These are phyloP conservation scores for Coemansia sp. DNA, from an alignment of 192 early-diverging fungal genomes.

Conservation along the genomic window DNA sequence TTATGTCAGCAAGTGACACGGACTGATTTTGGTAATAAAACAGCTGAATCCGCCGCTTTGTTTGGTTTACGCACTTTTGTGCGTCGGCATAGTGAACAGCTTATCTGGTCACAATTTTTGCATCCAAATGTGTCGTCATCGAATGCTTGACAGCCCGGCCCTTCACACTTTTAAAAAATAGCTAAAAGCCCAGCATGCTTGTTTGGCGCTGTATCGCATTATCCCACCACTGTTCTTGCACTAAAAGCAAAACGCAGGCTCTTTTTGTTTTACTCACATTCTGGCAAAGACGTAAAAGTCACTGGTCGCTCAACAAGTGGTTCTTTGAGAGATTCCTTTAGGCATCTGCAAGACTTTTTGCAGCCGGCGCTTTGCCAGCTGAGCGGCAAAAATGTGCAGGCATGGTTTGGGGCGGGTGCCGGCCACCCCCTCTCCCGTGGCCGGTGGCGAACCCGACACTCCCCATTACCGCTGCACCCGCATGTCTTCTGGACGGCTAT, in stretches of 20 bases:
- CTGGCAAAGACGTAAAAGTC: not conserved
- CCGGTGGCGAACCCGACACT: constrained; percentile 22
- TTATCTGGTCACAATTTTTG: not conserved
- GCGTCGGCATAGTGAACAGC: not conserved
- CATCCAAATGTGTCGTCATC: too few relatives aligned
- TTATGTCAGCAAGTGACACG: constrained; percentile 1
- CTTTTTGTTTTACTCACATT: not conserved
- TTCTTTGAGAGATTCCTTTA: not conserved
- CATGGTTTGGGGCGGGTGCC: constrained; percentile 18
- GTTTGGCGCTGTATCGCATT: too few relatives aligned
- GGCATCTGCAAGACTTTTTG: not conserved
- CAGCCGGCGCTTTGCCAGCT: not conserved
- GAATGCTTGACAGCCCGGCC: too few relatives aligned
- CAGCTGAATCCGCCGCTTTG: not conserved
- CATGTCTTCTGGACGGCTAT: constrained; percentile 6
- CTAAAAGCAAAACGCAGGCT: too few relatives aligned
- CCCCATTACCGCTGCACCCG: constrained; percentile 12
- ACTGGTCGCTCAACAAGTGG: not conserved
- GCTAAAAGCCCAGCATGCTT: too few relatives aligned
- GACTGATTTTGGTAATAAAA: not conserved
- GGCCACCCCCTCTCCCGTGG: constrained; percentile 35
- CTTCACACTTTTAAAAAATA: too few relatives aligned
- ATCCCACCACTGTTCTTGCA: too few relatives aligned
- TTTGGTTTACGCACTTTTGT: not conserved
- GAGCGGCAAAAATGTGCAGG: not conserved